Base-by-base conservation (phyloP, 2,329 filamentous ascomycete genomes). In the Pseudogymnoascus pannorum region DNA sequence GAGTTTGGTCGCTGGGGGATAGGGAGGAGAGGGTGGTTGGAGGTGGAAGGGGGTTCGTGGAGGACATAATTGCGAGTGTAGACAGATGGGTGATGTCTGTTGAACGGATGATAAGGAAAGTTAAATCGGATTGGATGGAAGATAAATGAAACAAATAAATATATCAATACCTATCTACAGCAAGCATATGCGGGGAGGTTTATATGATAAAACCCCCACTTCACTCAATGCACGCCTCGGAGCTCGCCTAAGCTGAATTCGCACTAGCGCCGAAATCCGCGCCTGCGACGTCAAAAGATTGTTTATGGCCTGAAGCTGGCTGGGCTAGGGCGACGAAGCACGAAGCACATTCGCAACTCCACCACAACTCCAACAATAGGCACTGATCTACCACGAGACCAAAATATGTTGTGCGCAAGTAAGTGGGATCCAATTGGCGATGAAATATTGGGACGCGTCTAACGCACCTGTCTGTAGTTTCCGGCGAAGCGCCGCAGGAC, bases 401-500 rank as follows among this genome's bases (percentile, higher is more conserved):
- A 62, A 64, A 81, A 80, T 58, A 89, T 87, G 74, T 79, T 87
- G 65, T 86, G 81, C 66, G 85, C 86, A 74, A 88, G 82, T 85
- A 81, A 81, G 76, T 84, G 12, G 26, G 18, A 60, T 40, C 31
- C 20, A 35, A 18, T 26, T 24, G 18, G 24, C 33, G 31, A 14
- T 48, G 4, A 16, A 14, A 14, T 57, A 12, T 14, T 7, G 22
- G n/a, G 29, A 63, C 75, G 40, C 73, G 54, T 44, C 44, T 54
- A 54, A 54, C n/a, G 4, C n/a, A 54, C 7, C 24, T 31, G 42
- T 57, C 31, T 33, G 44, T 48, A 96, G 93, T 99, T 76, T 99
- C 94, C 65, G 94, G 94, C 78, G 93, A 97, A 83, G 87, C 91
- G 78, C 93, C 94, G 67, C 89, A 96, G 78, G 88, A 92, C 77